Evolutionary conservation across 441 rosid species (phyloP), one percentile per base, ranked within the genome.

Genomic region (Pelargonium citronellum): DNA sequence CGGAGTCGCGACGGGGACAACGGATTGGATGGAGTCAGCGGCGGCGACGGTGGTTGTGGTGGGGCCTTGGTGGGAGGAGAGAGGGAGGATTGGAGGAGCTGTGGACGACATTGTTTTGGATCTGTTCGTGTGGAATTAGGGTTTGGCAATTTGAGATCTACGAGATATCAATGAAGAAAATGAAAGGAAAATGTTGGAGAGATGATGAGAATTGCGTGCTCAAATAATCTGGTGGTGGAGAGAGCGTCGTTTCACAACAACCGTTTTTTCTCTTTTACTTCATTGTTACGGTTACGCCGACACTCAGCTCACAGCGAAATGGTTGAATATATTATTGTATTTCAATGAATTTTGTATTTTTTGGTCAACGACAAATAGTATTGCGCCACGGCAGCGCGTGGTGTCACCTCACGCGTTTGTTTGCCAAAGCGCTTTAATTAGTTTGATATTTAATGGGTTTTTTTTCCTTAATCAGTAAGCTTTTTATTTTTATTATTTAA

Each of bases 71-170:
- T 51, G 58, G 19, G 15, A 24, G 44, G 71, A 53, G 46, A 68
- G 11, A 13, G 64, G 71, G 61, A 47, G 71, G 62, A 67, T 49
- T 1, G 70, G 70, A 43, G 70, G 70, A 11, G 62, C 24, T 13
- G 63, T 8, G 17, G 71, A 51, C 37, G 71, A 22, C 71, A 68
- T 68, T 11, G 15, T 34, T 10, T 47, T 67, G 57, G 47, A n/a
- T 51, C 58, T 51, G 7, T 30, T 30, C 3, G 34, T 30, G 2
- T 30, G 34, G 34, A 30, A 30, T 30, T 30, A 30, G 34, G 34
- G 34, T 30, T 30, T 30, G 34, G 34, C 1, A 3, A 30, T 30
- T 30, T 30, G 34, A 30, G 34, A 30, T 30, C 34, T 30, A 4
- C 3, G 2, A 30, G 4, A 30, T 30, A 30, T 30, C 34, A 30